Evolutionary conservation across 345 rosid species (phyloP).

Genomic region (Rhodomyrtus tomentosa): DNA sequence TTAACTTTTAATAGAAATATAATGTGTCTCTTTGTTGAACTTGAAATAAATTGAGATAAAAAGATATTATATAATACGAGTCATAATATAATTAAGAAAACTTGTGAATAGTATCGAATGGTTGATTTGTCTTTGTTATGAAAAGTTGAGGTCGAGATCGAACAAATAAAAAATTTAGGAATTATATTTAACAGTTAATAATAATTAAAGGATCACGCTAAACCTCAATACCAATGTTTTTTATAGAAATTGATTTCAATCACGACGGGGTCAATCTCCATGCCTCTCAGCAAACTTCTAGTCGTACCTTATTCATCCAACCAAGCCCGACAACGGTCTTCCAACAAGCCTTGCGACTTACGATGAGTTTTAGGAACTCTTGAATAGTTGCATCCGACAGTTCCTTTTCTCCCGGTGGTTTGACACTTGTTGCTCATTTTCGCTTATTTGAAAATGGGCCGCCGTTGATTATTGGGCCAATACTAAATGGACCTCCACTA

Average conservation of each 20-base stretch:
- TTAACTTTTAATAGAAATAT: neutral
- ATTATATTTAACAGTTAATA: rapidly evolving
- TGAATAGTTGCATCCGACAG: no score
- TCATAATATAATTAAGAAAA: neutral
- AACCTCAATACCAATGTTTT: neutral
- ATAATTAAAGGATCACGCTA: neutral
- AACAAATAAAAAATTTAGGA: neutral
- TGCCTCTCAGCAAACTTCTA: neutral
- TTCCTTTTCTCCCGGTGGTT: neutral
- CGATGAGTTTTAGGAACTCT: no score
- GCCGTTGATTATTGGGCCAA: neutral
- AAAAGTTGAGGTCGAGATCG: neutral
- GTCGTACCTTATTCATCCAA: neutral
- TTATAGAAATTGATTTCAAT: neutral
- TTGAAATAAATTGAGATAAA: neutral
- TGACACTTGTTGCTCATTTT: neutral
- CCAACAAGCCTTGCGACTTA: no score
- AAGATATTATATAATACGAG: neutral
- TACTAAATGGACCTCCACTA: neutral
- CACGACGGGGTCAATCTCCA: neutral
- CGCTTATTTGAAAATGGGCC: neutral
- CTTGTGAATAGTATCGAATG: neutral
- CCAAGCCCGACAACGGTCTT: neutral
- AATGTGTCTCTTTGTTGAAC: neutral
- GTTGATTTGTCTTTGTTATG: neutral